phyloP scores from a whole-genome alignment of 2,329 filamentous ascomycete genomes.

The Colletotrichum tanaceti region DNA sequence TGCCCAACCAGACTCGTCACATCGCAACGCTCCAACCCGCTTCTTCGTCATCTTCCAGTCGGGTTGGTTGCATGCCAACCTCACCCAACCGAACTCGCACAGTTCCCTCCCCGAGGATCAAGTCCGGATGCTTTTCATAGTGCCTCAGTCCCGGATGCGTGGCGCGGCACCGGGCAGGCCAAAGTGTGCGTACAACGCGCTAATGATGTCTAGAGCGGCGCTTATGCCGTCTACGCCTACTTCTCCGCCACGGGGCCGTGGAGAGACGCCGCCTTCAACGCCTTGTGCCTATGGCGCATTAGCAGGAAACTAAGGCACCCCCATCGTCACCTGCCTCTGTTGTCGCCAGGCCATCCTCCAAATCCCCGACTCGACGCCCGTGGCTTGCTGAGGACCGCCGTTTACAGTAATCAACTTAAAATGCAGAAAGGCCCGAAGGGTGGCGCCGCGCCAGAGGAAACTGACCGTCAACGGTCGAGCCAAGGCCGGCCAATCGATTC shows the following conservation, averaged over 20 bases:
- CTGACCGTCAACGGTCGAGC: slow-evolving; percentile 22
- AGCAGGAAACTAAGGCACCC: not conserved
- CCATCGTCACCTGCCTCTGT: not conserved
- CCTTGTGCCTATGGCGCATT: slow-evolving; percentile 22
- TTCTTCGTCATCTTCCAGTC: slow-evolving; percentile 32
- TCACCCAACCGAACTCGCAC: slow-evolving; percentile 2
- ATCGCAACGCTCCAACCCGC: slow-evolving; percentile 13
- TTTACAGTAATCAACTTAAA: slow-evolving; percentile 2
- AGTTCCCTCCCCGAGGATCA: not conserved
- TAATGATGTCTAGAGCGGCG: slow-evolving; percentile 18
- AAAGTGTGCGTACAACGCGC: slow-evolving; percentile 27
- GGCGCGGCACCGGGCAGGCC: slow-evolving; percentile 11
- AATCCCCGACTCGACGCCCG: slow-evolving; percentile 15
- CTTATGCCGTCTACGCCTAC: slow-evolving; percentile 5
- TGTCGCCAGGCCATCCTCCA: slow-evolving; percentile 1
- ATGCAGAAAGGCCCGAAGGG: slow-evolving; percentile 6
- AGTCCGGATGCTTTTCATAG: slow-evolving; percentile 15
- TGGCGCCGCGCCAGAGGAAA: not conserved
- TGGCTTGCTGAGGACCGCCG: slow-evolving; percentile 19
- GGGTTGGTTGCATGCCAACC: slow-evolving; percentile 36
- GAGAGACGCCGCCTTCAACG: slow-evolving; percentile 1
- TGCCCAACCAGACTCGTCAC: slow-evolving; percentile 30
- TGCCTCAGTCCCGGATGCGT: slow-evolving; percentile 16
- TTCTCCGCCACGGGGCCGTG: slow-evolving; percentile 1
- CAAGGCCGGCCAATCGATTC: slow-evolving; percentile 1